phyloP scores from a whole-genome alignment of 768 basidiomycete genomes.

The Suillus ampliporus region DNA sequence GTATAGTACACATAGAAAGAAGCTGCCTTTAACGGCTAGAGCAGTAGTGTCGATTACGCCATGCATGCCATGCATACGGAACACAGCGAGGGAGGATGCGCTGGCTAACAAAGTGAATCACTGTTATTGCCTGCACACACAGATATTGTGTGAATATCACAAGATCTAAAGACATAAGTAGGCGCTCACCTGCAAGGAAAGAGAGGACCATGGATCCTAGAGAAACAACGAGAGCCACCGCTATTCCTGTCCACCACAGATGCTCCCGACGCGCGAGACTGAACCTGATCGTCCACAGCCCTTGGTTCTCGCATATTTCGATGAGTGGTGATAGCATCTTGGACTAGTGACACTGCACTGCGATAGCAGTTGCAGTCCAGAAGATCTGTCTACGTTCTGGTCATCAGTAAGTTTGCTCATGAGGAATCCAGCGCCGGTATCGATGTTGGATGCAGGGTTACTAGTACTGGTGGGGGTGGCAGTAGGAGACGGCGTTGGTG shows the following conservation, averaged over 20 bases:
- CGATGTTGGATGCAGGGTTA: background rate
- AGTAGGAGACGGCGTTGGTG: background rate
- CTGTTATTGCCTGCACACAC: background rate
- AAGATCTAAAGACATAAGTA: background rate
- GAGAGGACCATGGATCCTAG: background rate
- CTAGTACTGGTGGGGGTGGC: background rate
- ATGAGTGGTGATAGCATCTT: background rate
- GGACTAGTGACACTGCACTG: conserved; percentile 4
- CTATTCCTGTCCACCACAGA: conserved; percentile 8
- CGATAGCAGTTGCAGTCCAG: conserved; percentile 6
- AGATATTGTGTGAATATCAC: background rate
- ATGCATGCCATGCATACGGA: conserved; percentile 7
- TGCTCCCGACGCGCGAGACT: background rate
- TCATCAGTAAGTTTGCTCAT: conserved; percentile 1
- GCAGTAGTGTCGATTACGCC: conserved; percentile 11
- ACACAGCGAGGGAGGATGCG: conserved; percentile 7
- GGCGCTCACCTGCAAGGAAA: background rate
- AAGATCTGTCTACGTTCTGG: background rate
- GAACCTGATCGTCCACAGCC: conserved; percentile 6
- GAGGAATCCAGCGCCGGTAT: background rate
- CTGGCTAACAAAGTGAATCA: background rate
- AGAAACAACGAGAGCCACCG: background rate
- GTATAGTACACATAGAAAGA: no score
- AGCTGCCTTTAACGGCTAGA: no score
- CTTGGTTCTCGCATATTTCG: conserved; percentile 6